Evolutionary conservation across 1,284 basidiomycete species (phyloP).

Genomic region (Phellopilus nigrolimitatus): DNA sequence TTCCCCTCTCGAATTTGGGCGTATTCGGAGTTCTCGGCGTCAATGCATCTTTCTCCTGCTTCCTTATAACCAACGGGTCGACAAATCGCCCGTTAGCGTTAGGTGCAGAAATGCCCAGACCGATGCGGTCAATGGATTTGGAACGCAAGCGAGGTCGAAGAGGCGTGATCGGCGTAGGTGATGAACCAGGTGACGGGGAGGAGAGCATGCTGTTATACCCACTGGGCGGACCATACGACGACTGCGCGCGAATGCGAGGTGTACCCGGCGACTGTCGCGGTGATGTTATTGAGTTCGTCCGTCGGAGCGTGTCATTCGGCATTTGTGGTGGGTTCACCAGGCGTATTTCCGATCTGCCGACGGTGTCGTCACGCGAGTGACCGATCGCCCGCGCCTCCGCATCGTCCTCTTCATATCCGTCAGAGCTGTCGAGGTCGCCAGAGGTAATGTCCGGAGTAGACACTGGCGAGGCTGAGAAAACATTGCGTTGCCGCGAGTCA

Average conservation of each 20-base stretch:
- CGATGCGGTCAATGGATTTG: constrained; percentile 47
- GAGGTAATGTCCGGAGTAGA: constrained; percentile 29
- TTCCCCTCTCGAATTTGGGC: constrained; percentile 36
- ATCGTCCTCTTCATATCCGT: constrained; percentile 31
- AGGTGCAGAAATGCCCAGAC: constrained; percentile 27
- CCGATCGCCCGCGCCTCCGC: constrained; percentile 21
- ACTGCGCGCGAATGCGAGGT: constrained; percentile 44
- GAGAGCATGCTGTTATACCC: constrained; percentile 21
- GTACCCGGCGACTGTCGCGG: constrained; percentile 22
- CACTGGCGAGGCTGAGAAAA: constrained; percentile 38
- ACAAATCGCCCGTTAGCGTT: constrained; percentile 46
- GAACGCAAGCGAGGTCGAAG: constrained; percentile 45
- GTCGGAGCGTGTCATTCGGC: constrained; percentile 18
- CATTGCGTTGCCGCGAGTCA: constrained; percentile 23
- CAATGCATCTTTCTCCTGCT: constrained; percentile 49
- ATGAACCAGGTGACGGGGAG: constrained; percentile 27
- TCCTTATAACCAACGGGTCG: constrained; percentile 64
- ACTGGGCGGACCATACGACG: constrained; percentile 37
- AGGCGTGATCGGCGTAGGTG: constrained; percentile 34
- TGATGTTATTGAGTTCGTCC: constrained; percentile 8
- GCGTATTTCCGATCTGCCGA: constrained; percentile 41
- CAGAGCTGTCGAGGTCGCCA: constrained; percentile 31
- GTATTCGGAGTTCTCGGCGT: constrained; percentile 35
- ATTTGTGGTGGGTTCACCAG: constrained; percentile 16
- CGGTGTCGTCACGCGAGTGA: constrained; percentile 50